Percentiles rank a stretch among this genome's conserved stretches.
phyloP scores from a whole-genome alignment of 169 alveolate species.

The Cryptosporidium parvum region DNA sequence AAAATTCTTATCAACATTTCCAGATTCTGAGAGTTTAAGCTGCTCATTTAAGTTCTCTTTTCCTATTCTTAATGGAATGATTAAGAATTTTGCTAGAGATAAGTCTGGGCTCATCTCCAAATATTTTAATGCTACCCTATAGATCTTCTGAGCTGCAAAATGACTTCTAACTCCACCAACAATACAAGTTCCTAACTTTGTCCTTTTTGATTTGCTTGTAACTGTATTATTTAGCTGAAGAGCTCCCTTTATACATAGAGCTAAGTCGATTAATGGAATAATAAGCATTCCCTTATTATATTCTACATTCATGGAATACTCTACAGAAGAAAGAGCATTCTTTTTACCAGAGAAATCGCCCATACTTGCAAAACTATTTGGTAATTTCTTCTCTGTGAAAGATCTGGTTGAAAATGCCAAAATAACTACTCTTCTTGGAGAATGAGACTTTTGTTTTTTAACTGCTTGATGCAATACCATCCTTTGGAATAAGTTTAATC shows the following conservation, averaged over 20 bases:
- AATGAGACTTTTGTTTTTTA: conserved; percentile 17
- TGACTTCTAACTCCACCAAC: conserved; percentile 70
- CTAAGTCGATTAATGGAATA: conserved; percentile 50
- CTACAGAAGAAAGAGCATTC: conserved; percentile 15
- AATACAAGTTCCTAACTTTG: conserved; percentile 56
- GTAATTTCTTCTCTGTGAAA: conserved; percentile 23
- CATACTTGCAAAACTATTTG: conserved; percentile 35
- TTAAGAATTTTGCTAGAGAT: conserved; percentile 49
- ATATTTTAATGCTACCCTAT: conserved; percentile 42
- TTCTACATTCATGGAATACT: conserved; percentile 55
- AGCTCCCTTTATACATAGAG: conserved; percentile 57
- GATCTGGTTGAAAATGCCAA: conserved; percentile 33
- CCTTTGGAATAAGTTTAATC: conserved; percentile 51
- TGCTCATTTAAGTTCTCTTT: conserved; percentile 54
- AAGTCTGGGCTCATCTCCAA: conserved; percentile 53
- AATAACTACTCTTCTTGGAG: conserved; percentile 67
- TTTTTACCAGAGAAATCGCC: conserved; percentile 23
- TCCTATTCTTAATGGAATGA: conserved; percentile 60
- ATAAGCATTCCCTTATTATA: conserved; percentile 26
- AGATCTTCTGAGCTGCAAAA: conserved; percentile 58
- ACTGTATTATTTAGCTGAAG: conserved; percentile 11
- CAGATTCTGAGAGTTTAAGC: conserved; percentile 23
- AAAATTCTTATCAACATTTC: conserved; percentile 25
- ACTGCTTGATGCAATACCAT: conserved; percentile 37
- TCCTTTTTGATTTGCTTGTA: conserved; percentile 33